Evolutionary conservation across 441 rosid species (phyloP).

Genomic region (Isatis lusitanica): DNA sequence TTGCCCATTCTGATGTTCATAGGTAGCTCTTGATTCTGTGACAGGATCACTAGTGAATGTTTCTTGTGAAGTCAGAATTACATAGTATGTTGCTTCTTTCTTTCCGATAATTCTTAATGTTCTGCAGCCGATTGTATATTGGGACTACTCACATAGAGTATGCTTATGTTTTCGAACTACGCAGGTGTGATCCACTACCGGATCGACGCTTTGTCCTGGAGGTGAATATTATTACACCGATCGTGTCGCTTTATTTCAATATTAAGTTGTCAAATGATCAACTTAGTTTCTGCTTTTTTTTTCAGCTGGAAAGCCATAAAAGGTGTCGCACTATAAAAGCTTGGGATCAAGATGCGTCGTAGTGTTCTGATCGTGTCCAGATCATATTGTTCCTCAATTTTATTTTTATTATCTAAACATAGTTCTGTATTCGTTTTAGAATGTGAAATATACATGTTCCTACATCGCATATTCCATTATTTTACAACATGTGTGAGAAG

Average conservation of each 20-base stretch:
- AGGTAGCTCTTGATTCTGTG: slow-evolving; percentile 74
- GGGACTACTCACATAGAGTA: neutral
- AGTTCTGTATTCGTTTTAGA: neutral
- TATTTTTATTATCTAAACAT: neutral
- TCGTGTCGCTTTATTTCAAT: neutral
- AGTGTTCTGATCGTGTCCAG: neutral
- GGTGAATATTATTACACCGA: slow-evolving; percentile 45
- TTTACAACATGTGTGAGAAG: neutral
- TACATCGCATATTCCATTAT: neutral
- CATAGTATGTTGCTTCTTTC: slow-evolving; percentile 63
- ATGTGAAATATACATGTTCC: slow-evolving; percentile 1
- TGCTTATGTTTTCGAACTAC: slow-evolving; percentile 23
- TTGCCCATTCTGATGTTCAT: slow-evolving; percentile 29
- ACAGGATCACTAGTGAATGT: slow-evolving; percentile 73
- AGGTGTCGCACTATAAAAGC: slow-evolving; percentile 72
- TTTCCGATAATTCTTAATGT: slow-evolving; percentile 3
- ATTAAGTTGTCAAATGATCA: slow-evolving; percentile 1
- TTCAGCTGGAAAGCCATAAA: slow-evolving; percentile 86
- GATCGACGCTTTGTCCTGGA: slow-evolving; percentile 90
- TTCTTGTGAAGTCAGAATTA: slow-evolving; percentile 97
- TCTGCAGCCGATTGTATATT: neutral
- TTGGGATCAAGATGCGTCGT: slow-evolving; percentile 83
- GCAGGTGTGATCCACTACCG: slow-evolving; percentile 95
- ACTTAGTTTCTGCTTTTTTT: slow-evolving; percentile 6
- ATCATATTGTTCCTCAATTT: neutral